Percentiles rank a stretch among this genome's conserved stretches.
Conservation (phyloP, 495 filamentous ascomycete species). For the Xylaria cubensis region DNA sequence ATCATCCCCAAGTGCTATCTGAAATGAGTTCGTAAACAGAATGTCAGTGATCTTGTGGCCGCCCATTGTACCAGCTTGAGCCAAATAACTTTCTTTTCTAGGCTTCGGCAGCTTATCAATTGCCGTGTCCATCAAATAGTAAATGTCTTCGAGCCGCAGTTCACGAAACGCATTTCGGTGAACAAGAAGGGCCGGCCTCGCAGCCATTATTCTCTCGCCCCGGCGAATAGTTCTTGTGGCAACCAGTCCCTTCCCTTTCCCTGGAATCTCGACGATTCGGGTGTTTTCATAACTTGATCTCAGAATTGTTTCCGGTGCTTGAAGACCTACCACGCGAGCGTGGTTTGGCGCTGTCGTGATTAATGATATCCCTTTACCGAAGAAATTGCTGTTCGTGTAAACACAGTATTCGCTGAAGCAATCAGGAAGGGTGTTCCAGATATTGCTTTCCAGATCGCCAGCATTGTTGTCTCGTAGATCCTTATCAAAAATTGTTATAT, state of each 20-base stretch:
- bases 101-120: slow-evolving; percentile 40
- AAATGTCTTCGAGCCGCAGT: slow-evolving; percentile 33
- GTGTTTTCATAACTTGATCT: slow-evolving; percentile 12
- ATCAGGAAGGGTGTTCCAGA: neutral
- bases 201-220: slow-evolving; percentile 38
- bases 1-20: slow-evolving; percentile 36
- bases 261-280: slow-evolving; percentile 32
- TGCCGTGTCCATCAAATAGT: slow-evolving; percentile 39
- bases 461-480: neutral
- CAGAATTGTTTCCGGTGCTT: slow-evolving; percentile 31
- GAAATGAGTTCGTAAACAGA: slow-evolving; percentile 41
- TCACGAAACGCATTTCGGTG: slow-evolving; percentile 40
- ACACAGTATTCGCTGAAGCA: slow-evolving; percentile 45
- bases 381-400: slow-evolving; percentile 41
- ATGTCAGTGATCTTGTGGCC: slow-evolving; percentile 38
- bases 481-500: neutral
- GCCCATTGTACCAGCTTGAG: slow-evolving; percentile 21
- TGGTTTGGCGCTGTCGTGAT: slow-evolving; percentile 38
- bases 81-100: slow-evolving; percentile 27
- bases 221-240: slow-evolving; percentile 37
- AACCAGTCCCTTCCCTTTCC: slow-evolving; percentile 37
- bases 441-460: neutral
- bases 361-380: slow-evolving; percentile 38
- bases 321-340: slow-evolving; percentile 35
- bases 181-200: slow-evolving; percentile 42